These are phyloP conservation scores for Lupinus albus DNA, from an alignment of 306 rosid genomes.

Conservation along the genomic window DNA sequence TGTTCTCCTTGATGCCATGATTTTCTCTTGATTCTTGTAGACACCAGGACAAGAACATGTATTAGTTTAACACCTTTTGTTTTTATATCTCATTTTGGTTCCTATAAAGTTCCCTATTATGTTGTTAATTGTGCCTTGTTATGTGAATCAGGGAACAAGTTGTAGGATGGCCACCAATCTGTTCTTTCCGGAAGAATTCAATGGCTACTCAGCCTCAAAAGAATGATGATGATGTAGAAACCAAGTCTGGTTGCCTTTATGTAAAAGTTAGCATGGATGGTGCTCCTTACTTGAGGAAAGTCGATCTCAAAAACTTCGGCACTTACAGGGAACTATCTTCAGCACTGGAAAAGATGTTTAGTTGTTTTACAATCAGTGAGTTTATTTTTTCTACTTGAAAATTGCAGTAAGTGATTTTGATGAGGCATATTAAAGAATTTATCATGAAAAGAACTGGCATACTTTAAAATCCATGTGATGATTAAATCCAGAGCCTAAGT, in stretches of 20 bases:
- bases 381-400: conserved; percentile 26
- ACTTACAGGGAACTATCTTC: conserved; percentile 78
- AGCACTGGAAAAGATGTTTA: conserved; percentile 90
- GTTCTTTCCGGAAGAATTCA: conserved; percentile 89
- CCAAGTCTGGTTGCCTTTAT: conserved; percentile 77
- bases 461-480: neutral
- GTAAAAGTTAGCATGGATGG: conserved; percentile 99
- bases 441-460: conserved; percentile 16
- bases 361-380: conserved; percentile 92
- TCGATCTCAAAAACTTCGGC: conserved; percentile 76
- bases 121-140: conserved; percentile 18
- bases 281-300: conserved; percentile 94
- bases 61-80: neutral
- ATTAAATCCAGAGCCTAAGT: conserved; percentile 29
- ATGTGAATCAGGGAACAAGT: conserved; percentile 78
- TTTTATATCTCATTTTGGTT: neutral
- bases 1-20: too few relatives aligned
- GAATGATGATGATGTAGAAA: conserved; percentile 57
- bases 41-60: neutral
- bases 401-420: neutral
- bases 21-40: too few relatives aligned
- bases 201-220: conserved; percentile 66
- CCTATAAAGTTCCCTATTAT: conserved; percentile 4
- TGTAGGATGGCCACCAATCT: conserved; percentile 99
- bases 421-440: conserved; percentile 30